Percentiles rank a stretch among this genome's conserved stretches.
Evolutionary conservation across 768 basidiomycete species (phyloP).

Genomic region (Psilocybe subaeruginosa): DNA sequence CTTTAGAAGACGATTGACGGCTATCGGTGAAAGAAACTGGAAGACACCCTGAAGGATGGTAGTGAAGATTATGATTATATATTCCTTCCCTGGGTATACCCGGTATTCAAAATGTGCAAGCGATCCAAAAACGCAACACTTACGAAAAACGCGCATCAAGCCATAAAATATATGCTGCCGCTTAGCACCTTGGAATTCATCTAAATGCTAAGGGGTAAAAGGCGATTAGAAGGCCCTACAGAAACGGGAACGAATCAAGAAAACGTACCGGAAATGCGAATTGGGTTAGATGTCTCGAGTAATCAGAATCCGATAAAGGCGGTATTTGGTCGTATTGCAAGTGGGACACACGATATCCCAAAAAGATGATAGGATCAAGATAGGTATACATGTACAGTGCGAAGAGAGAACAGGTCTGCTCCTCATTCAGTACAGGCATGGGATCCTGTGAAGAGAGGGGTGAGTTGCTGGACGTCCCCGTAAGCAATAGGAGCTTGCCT

Average conservation of each 20-base stretch:
- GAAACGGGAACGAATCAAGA: constrained; percentile 9
- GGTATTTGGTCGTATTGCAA: constrained; percentile 55
- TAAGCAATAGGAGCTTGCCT: constrained; percentile 28
- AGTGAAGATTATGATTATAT: constrained; percentile 13
- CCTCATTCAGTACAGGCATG: constrained; percentile 37
- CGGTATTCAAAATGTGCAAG: not conserved
- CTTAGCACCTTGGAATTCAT: constrained; percentile 10
- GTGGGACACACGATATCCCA: constrained; percentile 46
- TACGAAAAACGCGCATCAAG: constrained; percentile 39
- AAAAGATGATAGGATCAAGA: constrained; percentile 53
- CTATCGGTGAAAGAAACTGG: constrained; percentile 8
- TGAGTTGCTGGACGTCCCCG: not conserved
- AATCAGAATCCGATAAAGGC: constrained; percentile 65
- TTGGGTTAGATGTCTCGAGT: constrained; percentile 21
- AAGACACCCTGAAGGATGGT: not conserved
- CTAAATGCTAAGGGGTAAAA: not conserved
- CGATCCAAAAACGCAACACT: not conserved
- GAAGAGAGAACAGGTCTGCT: constrained; percentile 54
- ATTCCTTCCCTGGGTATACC: constrained; percentile 21
- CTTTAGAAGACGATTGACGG: constrained; percentile 10
- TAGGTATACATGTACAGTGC: constrained; percentile 51
- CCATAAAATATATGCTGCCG: constrained; percentile 12
- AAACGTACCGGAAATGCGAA: constrained; percentile 10
- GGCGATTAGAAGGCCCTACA: not conserved
- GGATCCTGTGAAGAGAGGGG: constrained; percentile 29